Evolutionary conservation across 257 asterid species (phyloP).

Genomic region (Ocimum tenuiflorum): DNA sequence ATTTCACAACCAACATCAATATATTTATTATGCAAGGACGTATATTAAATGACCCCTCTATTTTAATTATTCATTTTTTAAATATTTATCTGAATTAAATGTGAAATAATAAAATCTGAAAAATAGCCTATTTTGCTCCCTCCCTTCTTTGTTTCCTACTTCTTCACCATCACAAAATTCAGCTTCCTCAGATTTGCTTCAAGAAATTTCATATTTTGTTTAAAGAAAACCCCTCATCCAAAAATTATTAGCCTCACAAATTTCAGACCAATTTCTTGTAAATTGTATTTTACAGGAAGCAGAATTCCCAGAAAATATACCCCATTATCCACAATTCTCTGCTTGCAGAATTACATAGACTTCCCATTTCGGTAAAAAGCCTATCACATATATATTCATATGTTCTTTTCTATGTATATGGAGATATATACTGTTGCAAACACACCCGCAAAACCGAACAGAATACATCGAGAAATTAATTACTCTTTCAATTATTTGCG

Average conservation of each 20-base stretch:
- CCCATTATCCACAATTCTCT: constrained; percentile 27
- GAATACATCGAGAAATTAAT: constrained; percentile 9
- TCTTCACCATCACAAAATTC: constrained; percentile 24
- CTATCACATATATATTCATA: constrained; percentile 2
- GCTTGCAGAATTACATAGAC: constrained; percentile 12
- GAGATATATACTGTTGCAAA: background rate
- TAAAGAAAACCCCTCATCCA: constrained; percentile 19
- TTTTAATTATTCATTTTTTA: background rate
- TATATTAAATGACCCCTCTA: background rate
- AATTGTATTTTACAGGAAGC: constrained; percentile 19
- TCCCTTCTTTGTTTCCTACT: constrained; percentile 6
- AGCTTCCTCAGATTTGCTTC: constrained; percentile 28
- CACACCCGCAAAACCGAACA: background rate
- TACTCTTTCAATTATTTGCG: background rate
- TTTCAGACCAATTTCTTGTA: background rate
- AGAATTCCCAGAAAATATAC: constrained; percentile 15
- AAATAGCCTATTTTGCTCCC: background rate
- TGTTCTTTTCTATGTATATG: background rate
- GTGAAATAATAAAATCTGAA: background rate
- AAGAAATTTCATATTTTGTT: background rate
- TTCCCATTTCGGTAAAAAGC: constrained; percentile 13
- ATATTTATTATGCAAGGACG: background rate
- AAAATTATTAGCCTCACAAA: constrained; percentile 32
- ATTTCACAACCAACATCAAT: background rate
- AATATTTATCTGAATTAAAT: constrained; percentile 11